Base-by-base conservation (phyloP, 345 rosid genomes). In the Populus tremula region DNA sequence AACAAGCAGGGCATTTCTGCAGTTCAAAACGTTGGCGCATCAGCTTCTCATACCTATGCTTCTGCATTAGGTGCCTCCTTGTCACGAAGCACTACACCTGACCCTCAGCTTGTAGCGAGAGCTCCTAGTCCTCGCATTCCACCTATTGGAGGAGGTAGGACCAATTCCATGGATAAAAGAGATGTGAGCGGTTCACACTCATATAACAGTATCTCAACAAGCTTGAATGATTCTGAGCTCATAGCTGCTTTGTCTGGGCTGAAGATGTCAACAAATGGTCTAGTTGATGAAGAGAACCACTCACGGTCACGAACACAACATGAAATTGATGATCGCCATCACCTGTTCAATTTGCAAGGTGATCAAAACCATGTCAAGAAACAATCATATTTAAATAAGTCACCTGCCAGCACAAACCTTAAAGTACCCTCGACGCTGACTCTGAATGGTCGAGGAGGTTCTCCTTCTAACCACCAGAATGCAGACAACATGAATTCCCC, bases 81-180 rank as follows among this genome's bases (percentile, higher is more conserved):
- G 86, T 91, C 92, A 6, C 85, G 94, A 77, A 89, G 89, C 76
- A 74, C 85, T 68, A 89, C 94, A 5, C 91, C 94, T 65, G 94
- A 89, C 21, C 88, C 90, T 69, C 93, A 88, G 70, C 86, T 86
- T 76, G 77, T 84, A 12, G 90, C 87, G 43, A 86, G 91, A 69
- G 87, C 85, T 83, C 88, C 91, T 45, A 90, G 89, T 71, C 92
- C 93, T 41, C 85, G 82, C 61, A 87, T 86, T 82, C 90, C 89
- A 59, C 84, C 91, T 49, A 82, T 87, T 82, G 91, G 92, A 72
- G 88, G 79, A 41, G 91, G 89, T 31, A 87, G 91, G 81, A 61
- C 70, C 69, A 80, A 75, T 78, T 85, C 88, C 25, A 75, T 85
- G 75, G 90, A 89, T 70, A 90, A 83, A 77, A 88, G 89, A 77